Percentiles rank a stretch among this genome's conserved stretches.
phyloP scores from a whole-genome alignment of 345 rosid species.

The Citrus australasica region DNA sequence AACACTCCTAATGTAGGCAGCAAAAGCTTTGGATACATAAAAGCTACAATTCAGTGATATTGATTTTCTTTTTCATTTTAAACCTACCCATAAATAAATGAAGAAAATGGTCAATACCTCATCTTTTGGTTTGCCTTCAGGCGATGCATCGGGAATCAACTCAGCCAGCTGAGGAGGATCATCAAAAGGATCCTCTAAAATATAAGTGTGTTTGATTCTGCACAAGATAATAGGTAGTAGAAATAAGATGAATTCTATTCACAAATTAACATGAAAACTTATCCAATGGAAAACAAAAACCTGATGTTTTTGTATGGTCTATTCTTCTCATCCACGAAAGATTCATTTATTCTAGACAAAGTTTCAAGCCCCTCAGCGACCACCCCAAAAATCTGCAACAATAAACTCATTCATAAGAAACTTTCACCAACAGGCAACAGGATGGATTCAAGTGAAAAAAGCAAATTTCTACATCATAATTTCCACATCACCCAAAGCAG shows the following conservation, averaged over 20 bases:
- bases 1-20: not conserved
- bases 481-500: not conserved
- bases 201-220: constrained; percentile 81
- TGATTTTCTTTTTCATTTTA: not conserved
- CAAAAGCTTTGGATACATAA: not conserved
- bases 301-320: constrained; percentile 80
- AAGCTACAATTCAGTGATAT: not conserved
- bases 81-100: not conserved
- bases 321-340: constrained; percentile 76
- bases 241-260: not conserved
- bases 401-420: not conserved
- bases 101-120: constrained; percentile 45
- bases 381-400: constrained; percentile 83
- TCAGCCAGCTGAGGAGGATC: constrained; percentile 76
- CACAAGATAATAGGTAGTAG: constrained; percentile 3
- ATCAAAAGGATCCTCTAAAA: constrained; percentile 88
- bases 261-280: not conserved
- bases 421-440: not conserved
- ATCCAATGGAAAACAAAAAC: constrained; percentile 24
- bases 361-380: constrained; percentile 90
- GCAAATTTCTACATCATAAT: not conserved
- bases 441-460: not conserved
- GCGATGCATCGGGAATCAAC: constrained; percentile 83
- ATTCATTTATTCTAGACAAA: constrained; percentile 81
- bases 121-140: constrained; percentile 91